Evolutionary conservation across 2,329 filamentous ascomycete genomes (phyloP).

Genomic region (Penicillium concentricum): DNA sequence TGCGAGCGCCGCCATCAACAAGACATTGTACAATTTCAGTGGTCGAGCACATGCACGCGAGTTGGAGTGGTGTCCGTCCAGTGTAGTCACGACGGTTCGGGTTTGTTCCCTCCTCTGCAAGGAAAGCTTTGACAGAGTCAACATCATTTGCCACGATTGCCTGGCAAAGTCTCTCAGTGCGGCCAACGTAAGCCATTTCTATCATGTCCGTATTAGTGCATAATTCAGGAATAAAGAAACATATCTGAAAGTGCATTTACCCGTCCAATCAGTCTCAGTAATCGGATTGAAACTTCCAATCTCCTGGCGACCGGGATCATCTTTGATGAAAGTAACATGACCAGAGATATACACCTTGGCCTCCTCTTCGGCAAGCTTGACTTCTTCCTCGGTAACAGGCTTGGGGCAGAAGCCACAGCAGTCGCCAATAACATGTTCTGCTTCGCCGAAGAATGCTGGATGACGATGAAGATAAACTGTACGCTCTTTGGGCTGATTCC

Average conservation of each 20-base stretch:
- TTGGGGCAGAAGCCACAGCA: constrained; percentile 78
- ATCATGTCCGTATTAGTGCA: not conserved
- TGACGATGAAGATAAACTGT: constrained; percentile 77
- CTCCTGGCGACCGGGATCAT: constrained; percentile 75
- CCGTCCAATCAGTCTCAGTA: constrained; percentile 78
- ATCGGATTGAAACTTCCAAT: constrained; percentile 76
- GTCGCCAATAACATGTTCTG: constrained; percentile 72
- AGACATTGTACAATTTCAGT: constrained; percentile 69
- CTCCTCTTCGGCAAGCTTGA: constrained; percentile 69
- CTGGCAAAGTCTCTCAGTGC: constrained; percentile 73
- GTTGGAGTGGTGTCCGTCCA: constrained; percentile 74
- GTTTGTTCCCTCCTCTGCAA: constrained; percentile 66
- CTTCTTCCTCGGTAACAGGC: constrained; percentile 68
- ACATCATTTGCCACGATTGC: constrained; percentile 75
- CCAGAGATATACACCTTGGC: constrained; percentile 74
- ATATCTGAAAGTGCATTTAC: constrained; percentile 12
- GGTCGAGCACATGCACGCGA: constrained; percentile 69
- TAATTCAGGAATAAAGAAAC: not conserved
- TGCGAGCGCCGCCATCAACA: constrained; percentile 68
- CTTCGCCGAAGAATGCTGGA: constrained; percentile 78
- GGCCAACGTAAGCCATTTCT: constrained; percentile 85
- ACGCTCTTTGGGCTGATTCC: constrained; percentile 76
- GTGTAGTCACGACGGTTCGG: constrained; percentile 74
- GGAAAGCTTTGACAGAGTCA: constrained; percentile 69
- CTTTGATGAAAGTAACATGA: constrained; percentile 69